Conservation (phyloP, 495 filamentous ascomycete genomes). For the Hypoxylon subgilvum region DNA sequence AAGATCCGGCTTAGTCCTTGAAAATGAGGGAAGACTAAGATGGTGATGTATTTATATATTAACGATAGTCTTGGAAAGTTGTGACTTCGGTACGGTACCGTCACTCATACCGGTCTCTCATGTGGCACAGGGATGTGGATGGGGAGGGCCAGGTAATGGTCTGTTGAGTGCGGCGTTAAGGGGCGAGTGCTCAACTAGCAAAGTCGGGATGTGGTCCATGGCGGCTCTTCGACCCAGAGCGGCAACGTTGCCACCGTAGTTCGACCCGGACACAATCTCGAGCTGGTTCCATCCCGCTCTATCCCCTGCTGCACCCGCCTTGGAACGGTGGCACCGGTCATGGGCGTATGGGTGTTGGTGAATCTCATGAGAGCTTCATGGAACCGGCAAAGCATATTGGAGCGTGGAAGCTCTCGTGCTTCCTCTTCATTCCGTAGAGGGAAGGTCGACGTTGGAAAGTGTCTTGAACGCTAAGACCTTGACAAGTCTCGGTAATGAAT, state of each 20-base stretch:
- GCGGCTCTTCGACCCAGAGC: constrained; percentile 24
- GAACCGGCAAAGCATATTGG: constrained; percentile 12
- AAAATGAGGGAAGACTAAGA: constrained; percentile 1
- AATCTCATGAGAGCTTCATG: constrained; percentile 31
- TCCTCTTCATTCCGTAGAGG: constrained; percentile 36
- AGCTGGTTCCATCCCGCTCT: constrained; percentile 12
- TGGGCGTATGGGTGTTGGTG: constrained; percentile 13
- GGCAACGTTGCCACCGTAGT: constrained; percentile 42
- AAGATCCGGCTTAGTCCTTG: constrained; percentile 13
- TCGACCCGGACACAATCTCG: constrained; percentile 10
- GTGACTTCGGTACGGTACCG: constrained; percentile 8
- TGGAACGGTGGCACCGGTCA: constrained; percentile 15
- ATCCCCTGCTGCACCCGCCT: constrained; percentile 14
- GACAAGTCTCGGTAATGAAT: constrained; percentile 33
- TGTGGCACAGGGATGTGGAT: constrained; percentile 33
- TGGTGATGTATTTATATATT: constrained; percentile 30
- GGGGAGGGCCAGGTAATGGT: constrained; percentile 8
- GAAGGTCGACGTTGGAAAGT: constrained; percentile 41
- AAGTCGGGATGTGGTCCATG: constrained; percentile 9
- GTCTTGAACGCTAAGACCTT: constrained; percentile 33
- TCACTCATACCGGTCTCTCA: constrained; percentile 23
- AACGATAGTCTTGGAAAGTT: neutral
- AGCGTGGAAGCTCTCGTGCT: constrained; percentile 30
- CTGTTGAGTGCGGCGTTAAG: constrained; percentile 18
- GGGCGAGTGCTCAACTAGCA: constrained; percentile 3